Evolutionary conservation across 2,329 filamentous ascomycete genomes (phyloP).

Genomic region (Sporothrix brasiliensis): DNA sequence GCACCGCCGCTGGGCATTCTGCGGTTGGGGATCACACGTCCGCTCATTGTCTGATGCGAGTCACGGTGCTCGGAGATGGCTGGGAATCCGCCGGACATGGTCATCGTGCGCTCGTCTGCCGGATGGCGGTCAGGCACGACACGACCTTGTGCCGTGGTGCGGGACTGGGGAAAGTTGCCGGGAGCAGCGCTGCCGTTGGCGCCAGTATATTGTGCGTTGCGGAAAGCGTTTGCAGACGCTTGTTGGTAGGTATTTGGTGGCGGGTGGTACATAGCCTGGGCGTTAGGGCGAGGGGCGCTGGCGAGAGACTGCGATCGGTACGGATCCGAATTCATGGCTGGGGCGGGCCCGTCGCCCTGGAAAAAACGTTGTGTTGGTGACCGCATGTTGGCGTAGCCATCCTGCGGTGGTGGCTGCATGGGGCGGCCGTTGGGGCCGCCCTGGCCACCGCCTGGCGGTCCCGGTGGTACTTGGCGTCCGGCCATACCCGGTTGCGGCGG

Average conservation of each 20-base stretch:
- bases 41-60: constrained; percentile 90
- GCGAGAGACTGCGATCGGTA: constrained; percentile 95
- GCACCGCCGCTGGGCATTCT: constrained; percentile 47
- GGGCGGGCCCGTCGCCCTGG: constrained; percentile 61
- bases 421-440: constrained; percentile 37
- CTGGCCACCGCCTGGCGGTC: neutral
- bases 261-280: constrained; percentile 69
- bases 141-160: constrained; percentile 88
- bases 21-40: constrained; percentile 83
- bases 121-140: constrained; percentile 82
- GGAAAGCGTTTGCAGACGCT: constrained; percentile 73
- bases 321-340: constrained; percentile 79
- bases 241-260: constrained; percentile 63
- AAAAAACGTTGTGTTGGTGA: constrained; percentile 62
- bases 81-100: constrained; percentile 75
- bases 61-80: constrained; percentile 70
- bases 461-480: constrained; percentile 24
- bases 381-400: constrained; percentile 48
- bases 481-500: constrained; percentile 38
- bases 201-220: constrained; percentile 71
- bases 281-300: constrained; percentile 60
- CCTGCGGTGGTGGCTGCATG: constrained; percentile 38
- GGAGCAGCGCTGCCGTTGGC: constrained; percentile 44
- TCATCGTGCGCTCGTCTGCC: constrained; percentile 86
- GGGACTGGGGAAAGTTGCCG: constrained; percentile 52